Conservation (phyloP, 148 eudicot genomes). For the Camellia sinensis region DNA sequence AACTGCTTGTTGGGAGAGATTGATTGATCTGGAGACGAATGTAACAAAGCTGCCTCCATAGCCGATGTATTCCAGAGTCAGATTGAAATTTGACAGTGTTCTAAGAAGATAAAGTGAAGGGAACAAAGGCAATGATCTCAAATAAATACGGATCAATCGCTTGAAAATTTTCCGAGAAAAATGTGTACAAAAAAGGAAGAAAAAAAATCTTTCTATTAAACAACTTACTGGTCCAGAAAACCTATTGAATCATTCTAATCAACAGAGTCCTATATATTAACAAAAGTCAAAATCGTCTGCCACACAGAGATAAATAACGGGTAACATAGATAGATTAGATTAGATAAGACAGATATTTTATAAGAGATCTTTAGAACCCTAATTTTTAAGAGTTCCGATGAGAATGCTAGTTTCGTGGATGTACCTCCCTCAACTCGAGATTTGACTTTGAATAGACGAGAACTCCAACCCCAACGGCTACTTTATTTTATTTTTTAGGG, state of each 20-base stretch:
- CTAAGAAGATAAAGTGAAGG: too few species aligned
- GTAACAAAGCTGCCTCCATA: slow-evolving; percentile 13
- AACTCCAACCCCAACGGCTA: slow-evolving; percentile 15
- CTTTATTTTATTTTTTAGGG: neutral
- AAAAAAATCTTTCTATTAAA: neutral
- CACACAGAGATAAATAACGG: neutral
- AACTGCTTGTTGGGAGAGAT: neutral
- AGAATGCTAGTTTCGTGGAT: neutral
- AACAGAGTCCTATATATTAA: neutral
- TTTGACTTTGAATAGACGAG: slow-evolving; percentile 16
- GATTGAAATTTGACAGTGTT: too few species aligned
- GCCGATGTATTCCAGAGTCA: neutral
- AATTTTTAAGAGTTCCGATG: too few species aligned
- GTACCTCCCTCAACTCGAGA: neutral
- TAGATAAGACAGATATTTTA: neutral
- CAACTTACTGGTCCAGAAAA: neutral
- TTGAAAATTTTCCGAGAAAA: neutral
- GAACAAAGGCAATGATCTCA: neutral
- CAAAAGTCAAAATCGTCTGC: neutral
- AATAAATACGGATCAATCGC: slow-evolving; percentile 10
- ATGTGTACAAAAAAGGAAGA: neutral
- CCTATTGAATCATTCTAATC: neutral
- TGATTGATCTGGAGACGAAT: neutral
- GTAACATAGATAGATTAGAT: neutral
- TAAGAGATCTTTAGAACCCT: slow-evolving; percentile 1